phyloP scores from a whole-genome alignment of 129 eudicot species.

The Gnaphalium uliginosum region DNA sequence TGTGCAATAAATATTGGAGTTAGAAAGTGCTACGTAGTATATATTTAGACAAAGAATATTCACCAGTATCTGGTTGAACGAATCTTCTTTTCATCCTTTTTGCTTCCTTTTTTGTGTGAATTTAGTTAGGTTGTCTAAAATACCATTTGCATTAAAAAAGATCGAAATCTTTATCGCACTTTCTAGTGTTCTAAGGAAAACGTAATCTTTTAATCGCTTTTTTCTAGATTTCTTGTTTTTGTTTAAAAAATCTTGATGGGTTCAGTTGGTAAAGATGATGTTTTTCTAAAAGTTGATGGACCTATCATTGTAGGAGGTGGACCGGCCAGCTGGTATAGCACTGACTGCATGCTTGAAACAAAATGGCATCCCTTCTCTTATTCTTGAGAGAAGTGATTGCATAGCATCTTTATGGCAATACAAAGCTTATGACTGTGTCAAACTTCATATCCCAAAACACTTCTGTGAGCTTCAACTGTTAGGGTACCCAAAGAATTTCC shows the following conservation, averaged over 20 bases:
- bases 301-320: slow-evolving; percentile 90
- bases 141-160: background rate
- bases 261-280: slow-evolving; percentile 39
- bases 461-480: slow-evolving; percentile 69
- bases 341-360: slow-evolving; percentile 67
- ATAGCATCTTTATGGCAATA: slow-evolving; percentile 86
- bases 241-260: slow-evolving; percentile 34
- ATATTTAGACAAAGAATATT: background rate
- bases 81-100: background rate
- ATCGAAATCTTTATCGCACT: background rate
- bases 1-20: slow-evolving; percentile 25
- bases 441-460: slow-evolving; percentile 68
- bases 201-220: background rate
- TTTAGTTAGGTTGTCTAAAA: background rate
- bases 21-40: background rate
- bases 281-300: slow-evolving; percentile 41
- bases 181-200: background rate
- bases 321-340: slow-evolving; percentile 83
- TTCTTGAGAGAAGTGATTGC: slow-evolving; percentile 73
- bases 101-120: background rate
- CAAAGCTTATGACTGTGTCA: slow-evolving; percentile 66
- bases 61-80: background rate
- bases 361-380: slow-evolving; percentile 52
- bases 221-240: background rate
- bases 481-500: slow-evolving; percentile 56